Evolutionary conservation across 169 alveolate genomes (phyloP), one percentile per base, ranked within the genome.

Genomic region (Cryptosporidium felis): DNA sequence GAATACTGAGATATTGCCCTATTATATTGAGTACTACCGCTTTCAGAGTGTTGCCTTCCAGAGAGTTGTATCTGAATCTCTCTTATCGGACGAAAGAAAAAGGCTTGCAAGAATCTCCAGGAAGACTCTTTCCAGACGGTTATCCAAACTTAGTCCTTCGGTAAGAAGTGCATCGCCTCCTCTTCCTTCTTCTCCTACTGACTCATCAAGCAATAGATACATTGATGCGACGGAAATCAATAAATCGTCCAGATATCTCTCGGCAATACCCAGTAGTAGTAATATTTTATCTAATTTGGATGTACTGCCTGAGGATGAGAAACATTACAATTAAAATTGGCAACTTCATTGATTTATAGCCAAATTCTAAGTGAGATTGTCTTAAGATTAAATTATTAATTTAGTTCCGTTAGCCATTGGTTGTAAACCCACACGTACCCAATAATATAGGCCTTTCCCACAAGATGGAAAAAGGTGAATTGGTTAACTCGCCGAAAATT

Each of bases 11-110:
- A 65, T 56, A 36, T 51, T 74, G 42, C 66, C 85, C 12, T 74
- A 74, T 74, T 74, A 74, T 18, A 56, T 74, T 26, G 85, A 74
- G 46, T 74, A 74, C 41, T 81, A 65, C 30, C 90, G 90, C 26
- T 81, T 81, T 41, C 80, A 65, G 38, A 81, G 89, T 34, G 58
- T 62, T 10, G 90, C 88, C n/a, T 81, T 63, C 28, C 90, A 81
- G 44, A 40, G 82, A 34, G 90, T 81, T 44, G 88, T 81, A 21
- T 59, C 90, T 3, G 90, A 81, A 34, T 62, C 82, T 28, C 38
- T 81, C 8, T 56, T 62, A 5, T 45, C 79, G 14, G 88, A 63
- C 10, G 90, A 81, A 47, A 59, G 90, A 34, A 81, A 67, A 34
- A 47, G 81, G n/a, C 62, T 81, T 28, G 82, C 90, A 1, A 42